Evolutionary conservation across 139 green algal genomes (phyloP), one percentile per base, ranked within the genome.

Genomic region (Monoraphidium neglectum): DNA sequence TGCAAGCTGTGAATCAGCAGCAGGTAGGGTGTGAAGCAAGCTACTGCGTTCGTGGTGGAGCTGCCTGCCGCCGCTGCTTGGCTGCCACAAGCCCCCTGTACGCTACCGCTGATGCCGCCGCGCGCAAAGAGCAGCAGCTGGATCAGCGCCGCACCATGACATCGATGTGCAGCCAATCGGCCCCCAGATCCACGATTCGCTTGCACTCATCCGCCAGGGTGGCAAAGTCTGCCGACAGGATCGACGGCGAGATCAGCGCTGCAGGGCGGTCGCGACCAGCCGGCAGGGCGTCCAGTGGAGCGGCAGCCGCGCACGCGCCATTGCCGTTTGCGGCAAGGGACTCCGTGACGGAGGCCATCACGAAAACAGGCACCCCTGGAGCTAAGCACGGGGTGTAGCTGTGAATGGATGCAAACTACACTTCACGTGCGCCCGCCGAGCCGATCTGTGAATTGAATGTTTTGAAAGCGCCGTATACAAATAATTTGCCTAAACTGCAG

Each of bases 221-320:
- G 2, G 93, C 92, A 80, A 98, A 98, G 82, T 98, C 94, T 18
- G 83, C 84, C 0, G 89, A 89, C 15, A 98, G 87, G 38, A 98
- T 98, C 28, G 86, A 94, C 8, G 94, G 95, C 1, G 89, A 84
- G 13, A 98, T 92, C 24, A 89, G 46, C 1, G 80, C 76, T 2
- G 71, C 51, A 1, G 82, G 84, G n/a, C 84, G 56, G 49, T 85
- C 78, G 28, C 63, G 46, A n/a, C n/a, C 49, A n/a, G n/a, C n/a
- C n/a, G n/a, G n/a, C n/a, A n/a, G n/a, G n/a, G n/a, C n/a, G n/a
- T n/a, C n/a, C 60, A 61, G 67, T 43, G 28, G 46, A 73, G 40
- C n/a, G n/a, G n/a, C n/a, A n/a, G n/a, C n/a, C n/a, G n/a, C n/a
- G n/a, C n/a, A n/a, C n/a, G n/a, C n/a, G 59, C 21, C 72, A 77